These are phyloP conservation scores for Naganishia vishniacii DNA, from an alignment of 768 basidiomycete species.

Conservation along the genomic window DNA sequence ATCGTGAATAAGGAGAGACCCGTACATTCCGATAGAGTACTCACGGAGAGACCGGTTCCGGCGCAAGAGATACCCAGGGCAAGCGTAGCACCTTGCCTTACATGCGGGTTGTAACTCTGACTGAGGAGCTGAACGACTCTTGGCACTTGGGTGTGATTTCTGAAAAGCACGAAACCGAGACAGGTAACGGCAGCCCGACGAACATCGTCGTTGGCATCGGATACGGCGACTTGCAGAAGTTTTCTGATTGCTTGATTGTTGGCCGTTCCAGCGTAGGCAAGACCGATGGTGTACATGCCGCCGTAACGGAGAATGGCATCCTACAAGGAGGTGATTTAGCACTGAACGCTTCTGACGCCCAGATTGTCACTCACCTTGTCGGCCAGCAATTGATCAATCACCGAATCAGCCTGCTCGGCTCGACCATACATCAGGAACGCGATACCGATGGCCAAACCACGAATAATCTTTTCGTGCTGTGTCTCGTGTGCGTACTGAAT, in stretches of 20 bases:
- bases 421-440: slow-evolving; percentile 88
- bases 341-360: slow-evolving; percentile 22
- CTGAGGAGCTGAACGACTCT: slow-evolving; percentile 92
- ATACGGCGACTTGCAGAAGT: slow-evolving; percentile 91
- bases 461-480: slow-evolving; percentile 98
- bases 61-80: slow-evolving; percentile 96
- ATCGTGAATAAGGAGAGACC: slow-evolving; percentile 12
- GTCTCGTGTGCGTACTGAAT: slow-evolving; percentile 92
- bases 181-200: slow-evolving; percentile 92
- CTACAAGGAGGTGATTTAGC: slow-evolving; percentile 50
- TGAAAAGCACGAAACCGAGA: slow-evolving; percentile 92
- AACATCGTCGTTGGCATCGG: slow-evolving; percentile 96
- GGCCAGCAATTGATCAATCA: slow-evolving; percentile 66
- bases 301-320: slow-evolving; percentile 96
- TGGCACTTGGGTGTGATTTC: slow-evolving; percentile 92
- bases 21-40: too few relatives aligned
- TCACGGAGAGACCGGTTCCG: slow-evolving; percentile 85
- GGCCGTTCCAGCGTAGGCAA: slow-evolving; percentile 93
- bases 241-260: slow-evolving; percentile 88
- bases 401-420: slow-evolving; percentile 85
- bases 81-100: slow-evolving; percentile 90
- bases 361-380: slow-evolving; percentile 65
- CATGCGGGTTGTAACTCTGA: slow-evolving; percentile 98
- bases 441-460: slow-evolving; percentile 85
- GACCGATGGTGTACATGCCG: slow-evolving; percentile 90